These are phyloP conservation scores for Sarcodon sp. DNA, from an alignment of 768 basidiomycete genomes.

Conservation along the genomic window DNA sequence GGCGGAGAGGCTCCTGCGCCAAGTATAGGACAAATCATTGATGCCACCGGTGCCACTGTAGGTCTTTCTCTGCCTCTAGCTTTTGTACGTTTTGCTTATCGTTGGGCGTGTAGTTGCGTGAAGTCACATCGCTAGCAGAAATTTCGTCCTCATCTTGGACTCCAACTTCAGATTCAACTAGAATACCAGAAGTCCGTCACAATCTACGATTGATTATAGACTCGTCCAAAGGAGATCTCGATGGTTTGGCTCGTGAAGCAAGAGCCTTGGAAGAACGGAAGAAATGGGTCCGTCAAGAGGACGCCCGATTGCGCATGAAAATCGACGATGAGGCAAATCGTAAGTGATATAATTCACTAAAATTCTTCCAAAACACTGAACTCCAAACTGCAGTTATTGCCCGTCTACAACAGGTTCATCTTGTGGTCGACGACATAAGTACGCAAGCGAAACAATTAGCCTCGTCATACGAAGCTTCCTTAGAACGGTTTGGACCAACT, in stretches of 20 bases:
- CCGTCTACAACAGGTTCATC: slow-evolving; percentile 64
- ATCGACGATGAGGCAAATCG: slow-evolving; percentile 69
- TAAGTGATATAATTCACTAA: slow-evolving; percentile 21
- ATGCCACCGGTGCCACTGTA: slow-evolving; percentile 88
- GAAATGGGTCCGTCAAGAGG: slow-evolving; percentile 59
- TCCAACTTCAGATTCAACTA: slow-evolving; percentile 74
- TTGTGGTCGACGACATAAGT: slow-evolving; percentile 63
- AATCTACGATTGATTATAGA: slow-evolving; percentile 84
- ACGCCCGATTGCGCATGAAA: slow-evolving; percentile 51
- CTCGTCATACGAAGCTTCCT: slow-evolving; percentile 53
- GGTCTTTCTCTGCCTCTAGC: slow-evolving; percentile 15
- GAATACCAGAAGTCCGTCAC: slow-evolving; percentile 94
- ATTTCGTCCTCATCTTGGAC: slow-evolving; percentile 71
- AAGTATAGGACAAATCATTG: slow-evolving; percentile 80
- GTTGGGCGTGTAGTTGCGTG: slow-evolving; percentile 45
- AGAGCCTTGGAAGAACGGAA: slow-evolving; percentile 71
- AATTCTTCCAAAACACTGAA: neutral
- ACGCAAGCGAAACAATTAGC: slow-evolving; percentile 50
- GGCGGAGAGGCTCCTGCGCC: slow-evolving; percentile 33
- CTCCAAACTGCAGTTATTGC: slow-evolving; percentile 44
- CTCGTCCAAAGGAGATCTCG: slow-evolving; percentile 71
- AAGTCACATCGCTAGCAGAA: slow-evolving; percentile 77
- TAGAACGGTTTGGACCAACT: slow-evolving; percentile 60
- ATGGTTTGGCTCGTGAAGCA: slow-evolving; percentile 84
- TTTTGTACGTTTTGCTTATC: slow-evolving; percentile 6